phyloP scores from a whole-genome alignment of 129 eudicot genomes.

The Flaveria robusta region DNA sequence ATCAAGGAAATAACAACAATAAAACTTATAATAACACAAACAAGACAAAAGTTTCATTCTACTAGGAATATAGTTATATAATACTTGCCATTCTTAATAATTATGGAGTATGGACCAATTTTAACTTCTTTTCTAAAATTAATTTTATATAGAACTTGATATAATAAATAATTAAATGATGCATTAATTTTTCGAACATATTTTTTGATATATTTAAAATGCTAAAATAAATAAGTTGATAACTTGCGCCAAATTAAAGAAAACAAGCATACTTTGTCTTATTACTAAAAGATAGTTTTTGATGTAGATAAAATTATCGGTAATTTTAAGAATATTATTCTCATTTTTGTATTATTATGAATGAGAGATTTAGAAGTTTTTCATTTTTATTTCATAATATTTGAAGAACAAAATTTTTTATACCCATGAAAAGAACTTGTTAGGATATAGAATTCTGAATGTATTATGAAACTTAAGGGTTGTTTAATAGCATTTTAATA shows the following conservation, averaged over 20 bases:
- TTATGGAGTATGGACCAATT: conserved; percentile 9
- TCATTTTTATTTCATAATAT: background rate
- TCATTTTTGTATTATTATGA: background rate
- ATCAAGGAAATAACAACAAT: background rate
- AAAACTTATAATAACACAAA: background rate
- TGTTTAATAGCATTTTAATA: too few species aligned
- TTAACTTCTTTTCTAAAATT: background rate
- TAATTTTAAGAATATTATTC: background rate
- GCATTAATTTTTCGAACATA: too few species aligned
- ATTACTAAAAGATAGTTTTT: background rate
- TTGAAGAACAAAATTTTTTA: too few species aligned
- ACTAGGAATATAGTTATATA: background rate
- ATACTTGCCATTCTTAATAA: background rate
- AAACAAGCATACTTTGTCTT: background rate
- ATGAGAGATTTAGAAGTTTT: background rate
- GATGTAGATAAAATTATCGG: background rate
- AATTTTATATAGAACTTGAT: background rate
- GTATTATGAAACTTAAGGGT: background rate
- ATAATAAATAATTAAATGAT: too few species aligned
- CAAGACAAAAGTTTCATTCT: background rate
- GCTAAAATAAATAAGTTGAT: background rate
- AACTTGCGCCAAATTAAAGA: background rate
- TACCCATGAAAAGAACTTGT: too few species aligned
- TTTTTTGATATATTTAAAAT: background rate
- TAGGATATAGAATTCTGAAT: background rate